Base-by-base conservation (phyloP, 441 rosid species). In the Gossypium schwendimanii region DNA sequence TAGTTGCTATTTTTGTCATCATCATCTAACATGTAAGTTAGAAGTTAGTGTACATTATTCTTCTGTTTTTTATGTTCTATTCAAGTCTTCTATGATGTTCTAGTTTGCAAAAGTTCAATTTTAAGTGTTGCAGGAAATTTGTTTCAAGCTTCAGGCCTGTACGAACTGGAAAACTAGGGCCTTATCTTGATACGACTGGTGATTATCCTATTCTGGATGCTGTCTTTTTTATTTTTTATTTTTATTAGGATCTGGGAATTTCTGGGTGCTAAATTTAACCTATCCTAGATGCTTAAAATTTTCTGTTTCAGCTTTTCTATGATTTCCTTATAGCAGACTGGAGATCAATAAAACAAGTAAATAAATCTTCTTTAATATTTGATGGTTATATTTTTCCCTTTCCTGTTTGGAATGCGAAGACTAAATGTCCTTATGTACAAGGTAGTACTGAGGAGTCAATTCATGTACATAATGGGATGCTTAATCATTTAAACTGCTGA, bases 141-240 rank as follows among this genome's bases (percentile, higher is more conserved):
- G 63, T 91, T 71, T 91, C 97, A 73, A 89, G 91, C 88, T 84
- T 87, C 79, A 84, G 87, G 81, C 78, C 86, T 69, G 79, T 70
- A 55, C 84, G 87, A 77, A 79, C 70, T 36, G 94, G 91, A 45
- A 82, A 80, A 78, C 41, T 87, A 26, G 79, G 79, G 36, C 9
- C 75, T 44, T 70, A 18, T 20, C 75, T 70, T 53, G 75, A 70
- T 70, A 21, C 0, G 4, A 41, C 71, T 15, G 79, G 79, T 76
- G 57, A 26, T 26, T 54, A 52, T 12, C n/a, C 6, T 3, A 53
- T 23, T 39, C 33, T 62, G 44, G 41, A 8, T 28, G 10, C 57
- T 31, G 21, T 50, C 26, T 15, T 31, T 28, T 61, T 75, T 39
- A 7, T 39, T 18, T 18, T 11, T 55, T 26, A 44, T 58, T 63